Evolutionary conservation across 2,329 filamentous ascomycete species (phyloP).

Genomic region (Capronia coronata): DNA sequence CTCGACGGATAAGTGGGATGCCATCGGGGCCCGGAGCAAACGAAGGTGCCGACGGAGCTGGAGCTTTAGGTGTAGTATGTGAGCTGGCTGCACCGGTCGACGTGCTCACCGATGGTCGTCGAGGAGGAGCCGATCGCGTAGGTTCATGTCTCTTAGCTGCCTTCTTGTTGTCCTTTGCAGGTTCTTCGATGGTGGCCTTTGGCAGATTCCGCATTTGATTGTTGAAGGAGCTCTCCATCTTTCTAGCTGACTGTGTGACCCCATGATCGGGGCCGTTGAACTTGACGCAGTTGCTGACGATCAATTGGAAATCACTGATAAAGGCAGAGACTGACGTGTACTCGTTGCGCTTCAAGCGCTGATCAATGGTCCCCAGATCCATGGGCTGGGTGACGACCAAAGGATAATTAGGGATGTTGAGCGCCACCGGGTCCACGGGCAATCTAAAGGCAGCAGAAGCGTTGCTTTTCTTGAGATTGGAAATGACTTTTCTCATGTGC

Average conservation of each 20-base stretch:
- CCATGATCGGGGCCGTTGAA: slow-evolving; percentile 79
- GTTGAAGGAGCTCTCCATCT: slow-evolving; percentile 54
- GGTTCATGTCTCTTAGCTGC: slow-evolving; percentile 38
- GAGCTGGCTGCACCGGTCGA: slow-evolving; percentile 26
- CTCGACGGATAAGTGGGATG: slow-evolving; percentile 74
- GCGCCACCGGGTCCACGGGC: slow-evolving; percentile 69
- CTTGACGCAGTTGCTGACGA: slow-evolving; percentile 68
- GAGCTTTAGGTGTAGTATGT: slow-evolving; percentile 42
- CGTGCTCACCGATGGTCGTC: slow-evolving; percentile 44
- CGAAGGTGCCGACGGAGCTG: slow-evolving; percentile 45
- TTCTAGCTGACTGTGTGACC: slow-evolving; percentile 62
- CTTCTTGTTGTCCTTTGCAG: slow-evolving; percentile 58
- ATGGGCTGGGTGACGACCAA: slow-evolving; percentile 69
- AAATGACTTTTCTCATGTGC: slow-evolving; percentile 29
- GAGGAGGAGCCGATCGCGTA: slow-evolving; percentile 40
- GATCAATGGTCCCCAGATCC: slow-evolving; percentile 77
- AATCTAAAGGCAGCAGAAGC: slow-evolving; percentile 67
- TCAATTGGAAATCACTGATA: slow-evolving; percentile 65
- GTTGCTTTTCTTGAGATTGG: slow-evolving; percentile 71
- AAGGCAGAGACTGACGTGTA: slow-evolving; percentile 69
- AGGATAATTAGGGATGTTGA: slow-evolving; percentile 69
- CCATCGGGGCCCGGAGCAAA: slow-evolving; percentile 75
- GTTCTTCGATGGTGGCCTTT: slow-evolving; percentile 51
- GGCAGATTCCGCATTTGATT: slow-evolving; percentile 57
- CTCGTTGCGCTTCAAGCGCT: slow-evolving; percentile 62